Conservation (phyloP, 345 rosid species). For the Lumnitzera littorea region DNA sequence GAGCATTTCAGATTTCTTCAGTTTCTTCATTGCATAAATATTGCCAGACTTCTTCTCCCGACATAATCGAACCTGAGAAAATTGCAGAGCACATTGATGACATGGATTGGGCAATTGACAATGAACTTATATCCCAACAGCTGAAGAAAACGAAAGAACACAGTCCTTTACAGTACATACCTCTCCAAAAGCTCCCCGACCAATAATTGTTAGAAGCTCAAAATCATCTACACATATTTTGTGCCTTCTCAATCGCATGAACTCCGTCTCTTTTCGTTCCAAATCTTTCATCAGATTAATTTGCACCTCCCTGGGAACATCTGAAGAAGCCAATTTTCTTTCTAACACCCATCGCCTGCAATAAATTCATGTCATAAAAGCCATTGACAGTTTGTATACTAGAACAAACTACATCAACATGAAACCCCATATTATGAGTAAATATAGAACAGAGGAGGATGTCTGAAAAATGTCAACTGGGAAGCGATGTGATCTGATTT, state of each 20-base stretch:
- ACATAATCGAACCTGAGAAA: constrained; percentile 71
- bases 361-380: constrained; percentile 16
- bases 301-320: constrained; percentile 86
- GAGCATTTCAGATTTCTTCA: constrained; percentile 98
- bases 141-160: too few species aligned
- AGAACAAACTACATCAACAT: too few species aligned
- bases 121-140: too few species aligned
- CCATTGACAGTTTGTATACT: neutral
- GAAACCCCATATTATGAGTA: too few species aligned
- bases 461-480: too few species aligned
- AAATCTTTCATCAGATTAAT: constrained; percentile 83
- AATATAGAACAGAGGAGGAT: too few species aligned
- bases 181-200: constrained; percentile 96
- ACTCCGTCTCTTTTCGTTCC: constrained; percentile 92
- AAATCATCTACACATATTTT: constrained; percentile 88
- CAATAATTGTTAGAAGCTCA: constrained; percentile 86
- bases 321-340: constrained; percentile 80
- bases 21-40: constrained; percentile 97
- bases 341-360: constrained; percentile 91
- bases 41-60: constrained; percentile 94
- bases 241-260: constrained; percentile 91
- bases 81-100: neutral
- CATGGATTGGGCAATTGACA: too few species aligned
- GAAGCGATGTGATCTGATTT: too few species aligned
- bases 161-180: constrained; percentile 17